phyloP scores from a whole-genome alignment of 2,329 filamentous ascomycete genomes.

The Xylaria sp. region DNA sequence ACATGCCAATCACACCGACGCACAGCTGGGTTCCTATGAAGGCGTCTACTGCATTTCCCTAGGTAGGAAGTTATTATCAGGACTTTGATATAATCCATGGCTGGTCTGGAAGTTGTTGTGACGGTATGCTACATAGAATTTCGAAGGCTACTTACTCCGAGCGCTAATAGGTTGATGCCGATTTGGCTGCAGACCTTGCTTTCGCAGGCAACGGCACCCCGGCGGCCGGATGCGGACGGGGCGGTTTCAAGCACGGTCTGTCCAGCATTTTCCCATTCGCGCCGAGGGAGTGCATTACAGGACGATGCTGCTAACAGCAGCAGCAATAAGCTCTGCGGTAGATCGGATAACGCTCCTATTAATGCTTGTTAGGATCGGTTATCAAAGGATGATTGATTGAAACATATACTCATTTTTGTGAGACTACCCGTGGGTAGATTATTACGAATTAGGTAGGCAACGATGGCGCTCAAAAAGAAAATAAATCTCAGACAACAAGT shows the following conservation, averaged over 20 bases:
- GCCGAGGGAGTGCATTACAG: constrained; percentile 10
- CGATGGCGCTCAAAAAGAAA: neutral
- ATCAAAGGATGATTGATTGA: neutral
- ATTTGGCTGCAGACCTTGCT: constrained; percentile 49
- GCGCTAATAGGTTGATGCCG: constrained; percentile 47
- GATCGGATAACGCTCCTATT: constrained; percentile 11
- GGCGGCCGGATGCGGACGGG: constrained; percentile 32
- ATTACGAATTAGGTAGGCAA: neutral
- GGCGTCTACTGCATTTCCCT: constrained; percentile 82
- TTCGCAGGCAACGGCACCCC: constrained; percentile 48
- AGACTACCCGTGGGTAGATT: neutral
- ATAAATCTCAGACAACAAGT: neutral
- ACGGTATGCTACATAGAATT: neutral
- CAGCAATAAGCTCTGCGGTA: constrained; percentile 30
- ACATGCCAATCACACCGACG: constrained; percentile 79
- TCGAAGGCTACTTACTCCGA: constrained; percentile 43
- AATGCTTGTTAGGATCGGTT: constrained; percentile 1
- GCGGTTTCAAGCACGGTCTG: constrained; percentile 38
- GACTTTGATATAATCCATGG: neutral
- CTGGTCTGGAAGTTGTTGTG: neutral
- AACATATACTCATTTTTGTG: constrained; percentile 26
- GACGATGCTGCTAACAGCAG: constrained; percentile 21
- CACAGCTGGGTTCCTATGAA: constrained; percentile 79
- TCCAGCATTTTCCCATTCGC: constrained; percentile 16
- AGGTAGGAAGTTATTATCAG: neutral